Conservation (phyloP, 768 basidiomycete species). For the Termitomyces bulborhizus region DNA sequence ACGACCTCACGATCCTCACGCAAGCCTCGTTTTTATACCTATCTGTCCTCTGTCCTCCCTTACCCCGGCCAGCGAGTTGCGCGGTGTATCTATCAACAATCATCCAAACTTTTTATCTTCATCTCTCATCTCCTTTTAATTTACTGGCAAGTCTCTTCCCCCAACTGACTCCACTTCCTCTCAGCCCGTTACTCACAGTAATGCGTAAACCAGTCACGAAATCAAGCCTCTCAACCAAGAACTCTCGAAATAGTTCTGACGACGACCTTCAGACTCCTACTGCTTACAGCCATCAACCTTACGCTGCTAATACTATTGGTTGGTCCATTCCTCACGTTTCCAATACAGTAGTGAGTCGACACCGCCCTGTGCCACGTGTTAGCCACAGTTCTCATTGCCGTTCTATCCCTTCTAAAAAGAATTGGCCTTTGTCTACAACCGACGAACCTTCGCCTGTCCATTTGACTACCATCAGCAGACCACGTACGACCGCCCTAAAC, state of each 20-base stretch:
- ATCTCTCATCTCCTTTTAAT: constrained; percentile 30
- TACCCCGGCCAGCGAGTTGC: constrained; percentile 19
- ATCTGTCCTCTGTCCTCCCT: constrained; percentile 24
- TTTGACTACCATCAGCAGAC: constrained; percentile 24
- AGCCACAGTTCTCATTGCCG: constrained; percentile 19
- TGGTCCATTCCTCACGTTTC: constrained; percentile 48
- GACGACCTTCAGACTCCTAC: constrained; percentile 30
- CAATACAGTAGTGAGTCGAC: constrained; percentile 37
- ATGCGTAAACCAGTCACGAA: constrained; percentile 69
- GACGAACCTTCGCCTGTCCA: constrained; percentile 31
- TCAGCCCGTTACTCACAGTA: constrained; percentile 34
- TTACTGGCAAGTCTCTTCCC: constrained; percentile 31
- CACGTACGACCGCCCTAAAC: constrained; percentile 28
- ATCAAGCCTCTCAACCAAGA: constrained; percentile 37
- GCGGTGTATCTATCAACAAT: constrained; percentile 20
- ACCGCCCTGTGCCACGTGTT: constrained; percentile 26
- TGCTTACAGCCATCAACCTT: constrained; percentile 25
- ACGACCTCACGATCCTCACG: constrained; percentile 56
- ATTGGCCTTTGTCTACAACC: constrained; percentile 39
- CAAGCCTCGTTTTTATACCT: constrained; percentile 48
- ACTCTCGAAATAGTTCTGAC: constrained; percentile 27
- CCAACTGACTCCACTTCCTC: constrained; percentile 14
- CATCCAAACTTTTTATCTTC: constrained; percentile 14
- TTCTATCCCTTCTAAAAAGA: constrained; percentile 24
- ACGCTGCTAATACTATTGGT: constrained; percentile 31